A percentile compares a stretch with the other conserved stretches of the same genome.
Conservation (phyloP, 768 basidiomycete genomes). For the Suillus americanus region DNA sequence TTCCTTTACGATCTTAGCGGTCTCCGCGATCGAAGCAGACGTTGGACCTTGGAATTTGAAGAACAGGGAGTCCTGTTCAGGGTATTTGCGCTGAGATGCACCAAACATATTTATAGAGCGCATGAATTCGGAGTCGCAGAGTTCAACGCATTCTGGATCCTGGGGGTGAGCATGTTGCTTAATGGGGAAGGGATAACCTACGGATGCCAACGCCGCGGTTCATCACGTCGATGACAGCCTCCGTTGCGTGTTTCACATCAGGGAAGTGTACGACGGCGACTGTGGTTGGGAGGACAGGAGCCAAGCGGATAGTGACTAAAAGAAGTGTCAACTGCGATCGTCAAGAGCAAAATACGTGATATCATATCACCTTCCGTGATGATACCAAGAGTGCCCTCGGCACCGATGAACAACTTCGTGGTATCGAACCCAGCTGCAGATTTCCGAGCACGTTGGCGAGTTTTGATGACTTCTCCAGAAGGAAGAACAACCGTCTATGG, state of each 20-base stretch:
- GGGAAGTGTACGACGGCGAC: constrained; percentile 86
- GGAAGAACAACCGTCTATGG: constrained; percentile 84
- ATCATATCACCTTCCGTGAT: constrained; percentile 69
- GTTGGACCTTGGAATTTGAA: constrained; percentile 86
- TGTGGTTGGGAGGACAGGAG: constrained; percentile 78
- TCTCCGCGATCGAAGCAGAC: constrained; percentile 56
- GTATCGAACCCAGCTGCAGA: constrained; percentile 86
- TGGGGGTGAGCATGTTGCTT: neutral
- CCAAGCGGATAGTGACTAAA: constrained; percentile 74
- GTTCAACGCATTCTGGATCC: constrained; percentile 74
- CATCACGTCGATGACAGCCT: constrained; percentile 71
- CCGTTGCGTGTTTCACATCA: constrained; percentile 68
- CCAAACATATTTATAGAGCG: constrained; percentile 56
- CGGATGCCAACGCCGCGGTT: constrained; percentile 76
- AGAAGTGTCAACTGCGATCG: neutral
- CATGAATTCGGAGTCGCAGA: constrained; percentile 75
- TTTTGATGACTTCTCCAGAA: constrained; percentile 88
- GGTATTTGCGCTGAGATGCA: constrained; percentile 54
- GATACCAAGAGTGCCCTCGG: constrained; percentile 81
- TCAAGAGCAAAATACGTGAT: neutral
- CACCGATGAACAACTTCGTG: constrained; percentile 86
- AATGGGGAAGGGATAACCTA: constrained; percentile 34
- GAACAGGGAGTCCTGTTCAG: constrained; percentile 70
- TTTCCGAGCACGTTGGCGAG: constrained; percentile 74
- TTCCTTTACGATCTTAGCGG: constrained; percentile 54